Evolutionary conservation across 1,284 basidiomycete species (phyloP).

Genomic region (Sporisorium graminicola): DNA sequence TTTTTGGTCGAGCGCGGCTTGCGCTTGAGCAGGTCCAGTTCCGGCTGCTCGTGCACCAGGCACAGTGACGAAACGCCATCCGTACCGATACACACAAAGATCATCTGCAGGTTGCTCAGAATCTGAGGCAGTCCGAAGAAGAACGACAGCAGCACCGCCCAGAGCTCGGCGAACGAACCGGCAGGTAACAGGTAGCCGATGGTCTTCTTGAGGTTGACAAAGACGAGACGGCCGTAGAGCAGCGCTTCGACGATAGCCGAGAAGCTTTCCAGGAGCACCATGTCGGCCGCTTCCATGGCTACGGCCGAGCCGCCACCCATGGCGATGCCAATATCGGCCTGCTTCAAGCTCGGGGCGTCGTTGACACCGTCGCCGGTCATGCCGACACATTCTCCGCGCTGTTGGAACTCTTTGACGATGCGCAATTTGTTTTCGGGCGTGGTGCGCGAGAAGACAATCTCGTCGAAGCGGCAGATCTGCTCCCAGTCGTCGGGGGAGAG

Average conservation of each 20-base stretch:
- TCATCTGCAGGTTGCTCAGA: slow-evolving; percentile 72
- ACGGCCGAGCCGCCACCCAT: slow-evolving; percentile 72
- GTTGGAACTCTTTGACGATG: slow-evolving; percentile 77
- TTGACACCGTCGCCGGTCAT: slow-evolving; percentile 79
- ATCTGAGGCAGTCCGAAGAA: slow-evolving; percentile 73
- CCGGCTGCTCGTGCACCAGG: slow-evolving; percentile 76
- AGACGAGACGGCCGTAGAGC: slow-evolving; percentile 75
- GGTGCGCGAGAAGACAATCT: slow-evolving; percentile 80
- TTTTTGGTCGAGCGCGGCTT: slow-evolving; percentile 74
- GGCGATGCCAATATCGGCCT: slow-evolving; percentile 73
- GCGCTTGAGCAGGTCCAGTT: slow-evolving; percentile 73
- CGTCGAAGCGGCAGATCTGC: slow-evolving; percentile 74
- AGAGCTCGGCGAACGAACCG: slow-evolving; percentile 77
- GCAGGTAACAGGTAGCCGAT: slow-evolving; percentile 62
- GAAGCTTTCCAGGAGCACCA: slow-evolving; percentile 58
- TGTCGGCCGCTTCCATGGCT: slow-evolving; percentile 60
- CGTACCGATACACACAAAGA: slow-evolving; percentile 71
- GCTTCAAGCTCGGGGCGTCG: slow-evolving; percentile 74
- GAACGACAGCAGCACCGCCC: slow-evolving; percentile 75
- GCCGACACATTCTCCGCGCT: slow-evolving; percentile 74
- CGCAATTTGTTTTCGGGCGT: slow-evolving; percentile 78
- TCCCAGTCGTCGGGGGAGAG: slow-evolving; percentile 71
- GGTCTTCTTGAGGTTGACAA: slow-evolving; percentile 77
- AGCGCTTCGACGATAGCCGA: slow-evolving; percentile 54
- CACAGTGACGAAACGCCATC: slow-evolving; percentile 72